phyloP scores from a whole-genome alignment of 164 flowering plant species.

The Nelumbo lutea region DNA sequence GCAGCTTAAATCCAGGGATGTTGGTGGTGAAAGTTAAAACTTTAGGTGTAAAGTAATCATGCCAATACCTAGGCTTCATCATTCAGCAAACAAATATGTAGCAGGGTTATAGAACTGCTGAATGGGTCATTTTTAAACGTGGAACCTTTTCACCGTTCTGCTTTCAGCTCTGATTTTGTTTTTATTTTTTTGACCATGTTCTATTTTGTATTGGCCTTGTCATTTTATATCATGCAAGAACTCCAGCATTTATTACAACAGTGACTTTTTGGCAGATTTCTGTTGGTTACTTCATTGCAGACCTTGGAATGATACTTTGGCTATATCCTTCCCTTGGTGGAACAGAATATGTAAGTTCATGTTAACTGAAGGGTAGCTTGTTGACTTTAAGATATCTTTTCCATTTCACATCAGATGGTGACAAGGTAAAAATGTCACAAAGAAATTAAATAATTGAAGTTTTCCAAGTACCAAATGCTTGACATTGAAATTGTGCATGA shows the following conservation, averaged over 20 bases:
- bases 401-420: neutral
- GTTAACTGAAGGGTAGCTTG: neutral
- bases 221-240: neutral
- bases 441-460: neutral
- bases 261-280: conserved; percentile 58
- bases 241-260: neutral
- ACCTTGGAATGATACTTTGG: conserved; percentile 90
- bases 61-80: too few relatives aligned
- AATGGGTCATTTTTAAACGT: too few relatives aligned
- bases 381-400: neutral
- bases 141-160: neutral
- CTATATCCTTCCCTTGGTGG: conserved; percentile 92
- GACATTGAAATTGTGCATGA: neutral
- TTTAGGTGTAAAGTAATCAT: too few relatives aligned
- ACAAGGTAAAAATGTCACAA: neutral
- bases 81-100: too few relatives aligned
- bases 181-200: too few relatives aligned
- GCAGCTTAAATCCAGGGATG: too few relatives aligned
- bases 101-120: too few relatives aligned
- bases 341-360: conserved; percentile 80
- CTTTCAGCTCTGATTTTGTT: neutral
- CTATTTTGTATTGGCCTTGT: neutral
- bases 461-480: neutral
- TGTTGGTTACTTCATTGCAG: conserved; percentile 86
- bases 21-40: too few relatives aligned